phyloP scores from a whole-genome alignment of 805 yeast species.

The Candida tibetensis region DNA sequence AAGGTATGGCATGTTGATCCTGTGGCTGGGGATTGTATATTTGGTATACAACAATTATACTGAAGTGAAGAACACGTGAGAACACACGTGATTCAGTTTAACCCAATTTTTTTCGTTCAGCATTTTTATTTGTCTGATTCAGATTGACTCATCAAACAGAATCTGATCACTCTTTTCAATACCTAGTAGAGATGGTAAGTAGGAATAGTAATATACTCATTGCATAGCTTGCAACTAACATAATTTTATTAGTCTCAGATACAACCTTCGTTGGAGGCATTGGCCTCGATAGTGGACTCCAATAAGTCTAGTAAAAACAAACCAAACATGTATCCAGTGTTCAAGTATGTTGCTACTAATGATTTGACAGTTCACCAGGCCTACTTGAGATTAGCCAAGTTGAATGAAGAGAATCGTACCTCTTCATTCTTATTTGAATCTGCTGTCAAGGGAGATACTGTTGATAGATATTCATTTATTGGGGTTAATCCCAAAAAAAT shows the following conservation, averaged over 20 bases:
- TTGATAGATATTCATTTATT: slow-evolving; percentile 87
- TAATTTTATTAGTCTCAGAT: slow-evolving; percentile 25
- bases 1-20: slow-evolving; percentile 44
- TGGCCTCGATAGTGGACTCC: slow-evolving; percentile 23
- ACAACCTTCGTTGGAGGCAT: slow-evolving; percentile 37
- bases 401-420: slow-evolving; percentile 48
- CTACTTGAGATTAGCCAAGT: slow-evolving; percentile 75
- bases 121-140: no score
- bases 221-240: background rate
- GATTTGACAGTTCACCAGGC: slow-evolving; percentile 88
- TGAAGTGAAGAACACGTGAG: no score
- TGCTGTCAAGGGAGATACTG: slow-evolving; percentile 83
- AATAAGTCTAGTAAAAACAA: slow-evolving; percentile 6
- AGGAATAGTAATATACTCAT: slow-evolving; percentile 23
- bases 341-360: slow-evolving; percentile 68
- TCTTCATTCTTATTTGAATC: slow-evolving; percentile 85
- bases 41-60: slow-evolving; percentile 11
- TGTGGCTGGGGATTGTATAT: slow-evolving; percentile 36
- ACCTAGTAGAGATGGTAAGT: slow-evolving; percentile 24
- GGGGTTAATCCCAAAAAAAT: slow-evolving; percentile 83
- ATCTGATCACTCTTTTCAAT: slow-evolving; percentile 1
- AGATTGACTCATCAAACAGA: slow-evolving; percentile 5
- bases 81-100: no score
- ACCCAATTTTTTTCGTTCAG: no score
- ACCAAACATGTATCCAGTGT: slow-evolving; percentile 81